Percentiles rank a stretch among this genome's conserved stretches.
Evolutionary conservation across 495 filamentous ascomycete species (phyloP).

Genomic region (Clavariopsis aquatica): DNA sequence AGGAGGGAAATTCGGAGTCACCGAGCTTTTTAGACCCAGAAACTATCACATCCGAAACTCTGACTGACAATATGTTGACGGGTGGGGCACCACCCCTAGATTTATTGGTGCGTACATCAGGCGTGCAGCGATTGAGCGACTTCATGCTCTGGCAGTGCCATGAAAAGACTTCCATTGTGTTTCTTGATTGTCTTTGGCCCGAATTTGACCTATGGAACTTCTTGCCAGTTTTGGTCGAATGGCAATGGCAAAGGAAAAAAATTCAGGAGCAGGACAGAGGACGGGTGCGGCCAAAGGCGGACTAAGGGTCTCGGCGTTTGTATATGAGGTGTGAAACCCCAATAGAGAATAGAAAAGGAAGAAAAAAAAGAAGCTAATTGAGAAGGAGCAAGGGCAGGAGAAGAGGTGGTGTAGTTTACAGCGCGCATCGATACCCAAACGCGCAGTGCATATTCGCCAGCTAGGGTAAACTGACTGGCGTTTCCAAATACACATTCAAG

Average conservation of each 20-base stretch:
- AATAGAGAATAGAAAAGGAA: background rate
- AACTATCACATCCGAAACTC: slow-evolving; percentile 75
- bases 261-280: slow-evolving; percentile 31
- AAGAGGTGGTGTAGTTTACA: background rate
- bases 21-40: slow-evolving; percentile 65
- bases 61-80: slow-evolving; percentile 82
- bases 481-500: background rate
- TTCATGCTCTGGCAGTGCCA: slow-evolving; percentile 99
- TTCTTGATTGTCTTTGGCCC: slow-evolving; percentile 90
- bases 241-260: slow-evolving; percentile 76
- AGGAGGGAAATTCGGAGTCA: slow-evolving; percentile 21
- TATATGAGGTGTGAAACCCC: background rate
- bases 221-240: slow-evolving; percentile 84
- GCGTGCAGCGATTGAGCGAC: slow-evolving; percentile 87
- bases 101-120: slow-evolving; percentile 84
- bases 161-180: slow-evolving; percentile 85
- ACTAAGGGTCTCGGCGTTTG: background rate
- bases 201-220: slow-evolving; percentile 96
- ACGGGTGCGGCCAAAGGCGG: slow-evolving; percentile 13
- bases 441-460: background rate
- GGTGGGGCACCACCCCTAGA: slow-evolving; percentile 82
- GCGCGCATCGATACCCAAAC: slow-evolving; percentile 16
- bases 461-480: background rate
- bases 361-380: background rate
- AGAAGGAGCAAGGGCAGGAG: background rate